These are phyloP conservation scores for Diplodia mutila DNA, from an alignment of 2,329 filamentous ascomycete genomes.

Conservation along the genomic window DNA sequence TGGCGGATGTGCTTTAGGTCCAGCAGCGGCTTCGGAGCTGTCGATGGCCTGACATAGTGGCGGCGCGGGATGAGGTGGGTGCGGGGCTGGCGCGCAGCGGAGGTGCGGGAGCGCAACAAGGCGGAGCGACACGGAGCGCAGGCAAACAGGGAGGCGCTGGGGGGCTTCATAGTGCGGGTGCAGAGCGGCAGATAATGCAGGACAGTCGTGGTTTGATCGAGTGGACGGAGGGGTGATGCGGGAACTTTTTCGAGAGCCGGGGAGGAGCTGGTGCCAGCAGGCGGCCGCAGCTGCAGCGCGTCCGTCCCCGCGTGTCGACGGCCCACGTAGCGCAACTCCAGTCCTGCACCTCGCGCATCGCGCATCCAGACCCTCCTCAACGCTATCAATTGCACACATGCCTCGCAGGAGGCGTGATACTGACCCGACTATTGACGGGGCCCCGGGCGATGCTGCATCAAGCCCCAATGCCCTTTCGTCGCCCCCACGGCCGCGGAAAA, in stretches of 20 bases:
- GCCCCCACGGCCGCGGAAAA: slow-evolving; percentile 4
- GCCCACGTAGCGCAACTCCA: slow-evolving; percentile 10
- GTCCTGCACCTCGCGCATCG: slow-evolving; percentile 10
- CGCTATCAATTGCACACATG: not conserved
- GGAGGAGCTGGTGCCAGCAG: slow-evolving; percentile 21
- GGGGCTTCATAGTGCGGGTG: slow-evolving; percentile 32
- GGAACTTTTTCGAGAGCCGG: slow-evolving; percentile 21
- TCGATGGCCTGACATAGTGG: slow-evolving; percentile 62
- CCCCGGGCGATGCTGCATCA: not conserved
- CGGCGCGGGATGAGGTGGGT: slow-evolving; percentile 36
- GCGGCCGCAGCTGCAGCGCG: slow-evolving; percentile 22
- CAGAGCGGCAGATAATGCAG: not conserved
- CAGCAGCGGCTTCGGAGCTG: slow-evolving; percentile 76
- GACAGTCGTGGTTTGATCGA: slow-evolving; percentile 8
- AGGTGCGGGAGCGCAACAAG: slow-evolving; percentile 15
- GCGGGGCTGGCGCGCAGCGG: not conserved
- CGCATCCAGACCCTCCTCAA: not conserved
- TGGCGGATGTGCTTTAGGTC: slow-evolving; percentile 90
- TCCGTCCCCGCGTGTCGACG: not conserved
- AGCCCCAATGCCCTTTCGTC: slow-evolving; percentile 1
- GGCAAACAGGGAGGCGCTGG: slow-evolving; percentile 30
- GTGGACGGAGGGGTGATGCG: slow-evolving; percentile 13
- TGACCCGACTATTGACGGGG: not conserved
- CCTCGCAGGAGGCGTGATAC: slow-evolving; percentile 4
- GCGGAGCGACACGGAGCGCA: slow-evolving; percentile 29